These are phyloP conservation scores for Scheffersomyces stambukii DNA, from an alignment of 1,139 yeast genomes.

Conservation along the genomic window DNA sequence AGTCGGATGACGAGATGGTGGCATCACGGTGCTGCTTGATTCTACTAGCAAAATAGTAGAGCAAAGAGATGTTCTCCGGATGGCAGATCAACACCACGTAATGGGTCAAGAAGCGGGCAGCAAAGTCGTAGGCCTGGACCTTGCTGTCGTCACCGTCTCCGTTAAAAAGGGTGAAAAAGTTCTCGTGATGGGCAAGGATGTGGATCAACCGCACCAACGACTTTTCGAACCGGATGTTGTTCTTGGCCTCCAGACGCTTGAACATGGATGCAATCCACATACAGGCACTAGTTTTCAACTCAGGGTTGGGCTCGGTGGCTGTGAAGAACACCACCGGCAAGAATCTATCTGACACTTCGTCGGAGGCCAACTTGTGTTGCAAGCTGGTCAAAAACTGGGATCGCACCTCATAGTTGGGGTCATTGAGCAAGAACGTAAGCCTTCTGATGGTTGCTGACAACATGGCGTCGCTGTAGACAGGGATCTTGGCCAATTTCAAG, in stretches of 20 bases:
- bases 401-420: conserved; percentile 59
- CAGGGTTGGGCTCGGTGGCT: conserved; percentile 67
- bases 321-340: conserved; percentile 65
- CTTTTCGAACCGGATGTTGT: conserved; percentile 53
- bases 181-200: conserved; percentile 72
- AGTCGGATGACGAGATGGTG: conserved; percentile 32
- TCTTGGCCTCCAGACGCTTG: conserved; percentile 36
- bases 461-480: conserved; percentile 51
- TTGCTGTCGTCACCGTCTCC: conserved; percentile 16
- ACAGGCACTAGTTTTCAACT: conserved; percentile 45
- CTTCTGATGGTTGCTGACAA: conserved; percentile 49
- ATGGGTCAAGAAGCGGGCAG: conserved; percentile 55
- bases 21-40: conserved; percentile 76
- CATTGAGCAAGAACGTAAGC: conserved; percentile 62
- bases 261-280: conserved; percentile 75
- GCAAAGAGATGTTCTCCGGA: conserved; percentile 63
- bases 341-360: conserved; percentile 59
- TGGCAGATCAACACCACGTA: conserved; percentile 59
- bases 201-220: conserved; percentile 66
- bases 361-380: conserved; percentile 49
- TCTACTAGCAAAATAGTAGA: conserved; percentile 75
- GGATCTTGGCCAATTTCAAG: conserved; percentile 58
- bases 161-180: conserved; percentile 28
- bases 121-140: conserved; percentile 46
- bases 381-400: conserved; percentile 46